phyloP scores from a whole-genome alignment of 169 alveolate genomes.

The Plasmodium adleri region DNA sequence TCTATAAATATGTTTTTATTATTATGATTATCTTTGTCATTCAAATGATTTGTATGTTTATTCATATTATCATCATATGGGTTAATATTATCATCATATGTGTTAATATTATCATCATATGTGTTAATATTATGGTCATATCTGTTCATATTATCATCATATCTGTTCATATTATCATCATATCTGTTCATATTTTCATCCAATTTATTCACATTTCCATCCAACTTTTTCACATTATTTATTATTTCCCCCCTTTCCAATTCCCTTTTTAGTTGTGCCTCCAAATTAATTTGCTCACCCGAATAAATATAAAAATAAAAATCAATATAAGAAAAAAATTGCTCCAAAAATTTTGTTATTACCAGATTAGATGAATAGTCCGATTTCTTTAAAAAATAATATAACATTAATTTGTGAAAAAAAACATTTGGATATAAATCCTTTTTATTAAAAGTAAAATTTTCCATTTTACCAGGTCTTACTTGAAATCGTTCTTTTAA shows the following conservation, averaged over 20 bases:
- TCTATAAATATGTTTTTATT: background rate
- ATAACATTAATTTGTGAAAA: constrained; percentile 33
- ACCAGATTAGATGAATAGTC: constrained; percentile 44
- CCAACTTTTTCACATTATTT: background rate
- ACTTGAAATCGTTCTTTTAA: constrained; percentile 28
- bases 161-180: background rate
- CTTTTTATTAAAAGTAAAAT: constrained; percentile 1
- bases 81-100: background rate
- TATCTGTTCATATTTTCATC: too few species aligned
- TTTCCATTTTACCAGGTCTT: constrained; percentile 13
- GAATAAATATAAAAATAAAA: constrained; percentile 30
- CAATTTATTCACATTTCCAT: background rate
- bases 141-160: background rate
- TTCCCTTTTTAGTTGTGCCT: background rate
- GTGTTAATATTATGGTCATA: background rate
- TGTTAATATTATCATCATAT: background rate
- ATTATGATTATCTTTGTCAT: background rate
- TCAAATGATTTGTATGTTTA: background rate
- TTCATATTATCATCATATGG: background rate
- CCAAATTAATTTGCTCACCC: background rate
- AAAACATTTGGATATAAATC: constrained; percentile 12
- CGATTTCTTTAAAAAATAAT: constrained; percentile 50
- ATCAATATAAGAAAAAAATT: constrained; percentile 36
- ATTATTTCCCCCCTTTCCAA: background rate
- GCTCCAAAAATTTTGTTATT: constrained; percentile 35